A percentile compares a stretch with the other conserved stretches of the same genome.
These are phyloP conservation scores for Penicillium brevicompactum DNA, from an alignment of 2,329 filamentous ascomycete species.

Conservation along the genomic window DNA sequence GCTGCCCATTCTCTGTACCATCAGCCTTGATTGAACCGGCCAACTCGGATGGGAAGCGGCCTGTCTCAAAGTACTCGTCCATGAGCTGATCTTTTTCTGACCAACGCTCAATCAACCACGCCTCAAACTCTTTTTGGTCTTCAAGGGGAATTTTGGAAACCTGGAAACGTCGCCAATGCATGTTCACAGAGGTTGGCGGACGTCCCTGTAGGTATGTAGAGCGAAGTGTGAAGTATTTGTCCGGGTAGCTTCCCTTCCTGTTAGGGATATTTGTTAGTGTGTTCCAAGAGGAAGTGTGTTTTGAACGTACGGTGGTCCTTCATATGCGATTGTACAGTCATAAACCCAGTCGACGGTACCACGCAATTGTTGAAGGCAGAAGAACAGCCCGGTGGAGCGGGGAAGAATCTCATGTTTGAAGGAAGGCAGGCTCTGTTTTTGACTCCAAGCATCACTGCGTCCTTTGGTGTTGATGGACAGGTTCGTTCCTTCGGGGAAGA, in stretches of 20 bases:
- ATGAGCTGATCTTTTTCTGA: conserved; percentile 87
- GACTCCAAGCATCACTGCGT: conserved; percentile 58
- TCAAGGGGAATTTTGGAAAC: conserved; percentile 79
- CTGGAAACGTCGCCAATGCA: conserved; percentile 89
- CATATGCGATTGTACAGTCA: conserved; percentile 90
- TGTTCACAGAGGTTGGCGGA: conserved; percentile 91
- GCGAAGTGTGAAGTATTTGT: conserved; percentile 82
- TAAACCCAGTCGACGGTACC: conserved; percentile 66
- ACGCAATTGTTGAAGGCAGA: conserved; percentile 61
- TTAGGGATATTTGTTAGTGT: conserved; percentile 1
- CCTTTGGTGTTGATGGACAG: conserved; percentile 58
- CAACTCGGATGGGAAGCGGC: conserved; percentile 74
- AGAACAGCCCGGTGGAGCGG: conserved; percentile 62
- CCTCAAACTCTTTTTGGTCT: conserved; percentile 72
- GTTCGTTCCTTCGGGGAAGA: conserved; percentile 68
- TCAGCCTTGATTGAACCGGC: conserved; percentile 52
- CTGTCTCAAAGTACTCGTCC: conserved; percentile 76
- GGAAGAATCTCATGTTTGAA: conserved; percentile 64
- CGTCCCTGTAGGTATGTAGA: conserved; percentile 88
- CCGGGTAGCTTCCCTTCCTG: conserved; percentile 80
- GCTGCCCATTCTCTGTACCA: conserved; percentile 37
- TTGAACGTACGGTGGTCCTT: conserved; percentile 79
- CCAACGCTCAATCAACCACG: conserved; percentile 86
- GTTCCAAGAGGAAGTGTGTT: neutral
- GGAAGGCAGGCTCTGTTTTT: conserved; percentile 59